Conservation (phyloP, 129 eudicot genomes). For the Lactuca sativa region DNA sequence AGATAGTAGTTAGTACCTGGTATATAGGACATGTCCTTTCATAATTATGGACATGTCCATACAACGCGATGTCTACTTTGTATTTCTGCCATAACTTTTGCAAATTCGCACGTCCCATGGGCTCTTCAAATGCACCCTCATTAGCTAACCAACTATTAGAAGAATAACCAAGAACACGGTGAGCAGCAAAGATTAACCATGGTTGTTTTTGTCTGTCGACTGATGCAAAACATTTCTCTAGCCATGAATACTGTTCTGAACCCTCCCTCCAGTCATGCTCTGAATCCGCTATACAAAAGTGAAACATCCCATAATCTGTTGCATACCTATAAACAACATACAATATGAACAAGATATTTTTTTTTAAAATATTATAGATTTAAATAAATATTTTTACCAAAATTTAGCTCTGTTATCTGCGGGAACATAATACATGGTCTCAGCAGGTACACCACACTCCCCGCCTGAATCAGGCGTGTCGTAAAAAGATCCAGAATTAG, state of each 20-base stretch:
- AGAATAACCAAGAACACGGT: conserved; percentile 73
- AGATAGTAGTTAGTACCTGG: conserved; percentile 42
- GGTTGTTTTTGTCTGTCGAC: conserved; percentile 73
- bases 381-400: conserved; percentile 37
- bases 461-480: conserved; percentile 54
- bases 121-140: conserved; percentile 70
- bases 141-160: conserved; percentile 40
- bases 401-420: conserved; percentile 77
- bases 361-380: too few species aligned
- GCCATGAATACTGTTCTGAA: conserved; percentile 57
- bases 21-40: conserved; percentile 61
- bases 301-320: conserved; percentile 75
- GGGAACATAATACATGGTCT: conserved; percentile 46
- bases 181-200: conserved; percentile 73
- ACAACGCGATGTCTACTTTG: conserved; percentile 73
- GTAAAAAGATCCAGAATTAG: conserved; percentile 52
- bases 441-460: conserved; percentile 55
- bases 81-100: conserved; percentile 73
- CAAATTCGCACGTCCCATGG: conserved; percentile 69
- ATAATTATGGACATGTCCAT: conserved; percentile 68
- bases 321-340: conserved; percentile 44
- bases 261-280: conserved; percentile 85
- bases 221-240: conserved; percentile 63
- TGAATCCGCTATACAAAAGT: conserved; percentile 73
- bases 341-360: too few species aligned